Evolutionary conservation across 441 rosid species (phyloP).

Genomic region (Adansonia grandidieri): DNA sequence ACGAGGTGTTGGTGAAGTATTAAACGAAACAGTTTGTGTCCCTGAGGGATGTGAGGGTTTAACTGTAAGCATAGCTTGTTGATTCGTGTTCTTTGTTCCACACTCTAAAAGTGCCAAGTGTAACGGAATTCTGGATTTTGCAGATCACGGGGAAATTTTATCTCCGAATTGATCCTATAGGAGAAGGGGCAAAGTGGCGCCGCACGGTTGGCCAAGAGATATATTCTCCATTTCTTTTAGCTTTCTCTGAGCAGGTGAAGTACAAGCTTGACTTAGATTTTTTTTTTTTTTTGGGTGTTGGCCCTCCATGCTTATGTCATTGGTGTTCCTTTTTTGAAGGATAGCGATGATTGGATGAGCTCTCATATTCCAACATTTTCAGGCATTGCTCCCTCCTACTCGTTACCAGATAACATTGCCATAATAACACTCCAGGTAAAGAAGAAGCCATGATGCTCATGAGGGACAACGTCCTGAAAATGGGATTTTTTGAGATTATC

Average conservation of each 20-base stretch:
- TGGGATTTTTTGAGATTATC: background rate
- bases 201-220: conserved; percentile 69
- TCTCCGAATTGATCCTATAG: conserved; percentile 56
- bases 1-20: conserved; percentile 73
- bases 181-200: conserved; percentile 86
- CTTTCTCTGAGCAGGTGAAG: conserved; percentile 73
- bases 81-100: conserved; percentile 22
- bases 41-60: conserved; percentile 67
- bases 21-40: conserved; percentile 70
- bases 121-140: conserved; percentile 27
- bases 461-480: background rate
- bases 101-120: background rate
- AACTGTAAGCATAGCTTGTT: conserved; percentile 50
- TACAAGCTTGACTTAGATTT: conserved; percentile 23
- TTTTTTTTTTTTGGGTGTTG: background rate
- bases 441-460: conserved; percentile 13
- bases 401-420: conserved; percentile 60
- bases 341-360: conserved; percentile 53
- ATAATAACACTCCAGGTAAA: conserved; percentile 71
- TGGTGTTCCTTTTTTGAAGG: conserved; percentile 44
- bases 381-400: conserved; percentile 62
- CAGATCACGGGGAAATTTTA: conserved; percentile 70
- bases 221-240: conserved; percentile 71
- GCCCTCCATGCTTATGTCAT: conserved; percentile 26
- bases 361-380: conserved; percentile 55